Percentiles rank a stretch among this genome's conserved stretches.
These are phyloP conservation scores for Capronia coronata DNA, from an alignment of 2,329 filamentous ascomycete genomes.

Conservation along the genomic window DNA sequence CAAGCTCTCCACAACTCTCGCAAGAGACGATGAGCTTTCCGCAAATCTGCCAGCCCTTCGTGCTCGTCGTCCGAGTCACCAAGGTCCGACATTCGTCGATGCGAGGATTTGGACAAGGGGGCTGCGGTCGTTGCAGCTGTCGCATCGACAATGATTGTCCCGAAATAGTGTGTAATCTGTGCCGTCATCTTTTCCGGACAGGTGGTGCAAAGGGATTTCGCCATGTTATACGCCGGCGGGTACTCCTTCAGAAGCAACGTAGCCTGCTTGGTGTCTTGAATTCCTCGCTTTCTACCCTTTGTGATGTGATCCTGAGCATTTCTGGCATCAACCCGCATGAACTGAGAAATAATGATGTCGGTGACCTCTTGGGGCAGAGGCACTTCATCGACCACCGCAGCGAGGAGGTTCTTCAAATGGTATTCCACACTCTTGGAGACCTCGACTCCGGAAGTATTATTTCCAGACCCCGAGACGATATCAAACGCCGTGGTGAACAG, in stretches of 20 bases:
- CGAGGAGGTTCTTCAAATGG: slow-evolving; percentile 79
- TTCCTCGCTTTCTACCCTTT: slow-evolving; percentile 48
- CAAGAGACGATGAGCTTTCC: slow-evolving; percentile 81
- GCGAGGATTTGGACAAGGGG: slow-evolving; percentile 39
- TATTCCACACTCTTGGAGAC: slow-evolving; percentile 90
- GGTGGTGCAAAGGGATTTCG: slow-evolving; percentile 83
- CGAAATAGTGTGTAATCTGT: slow-evolving; percentile 93
- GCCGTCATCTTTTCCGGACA: slow-evolving; percentile 92
- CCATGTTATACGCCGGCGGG: slow-evolving; percentile 91
- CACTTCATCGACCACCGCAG: slow-evolving; percentile 80
- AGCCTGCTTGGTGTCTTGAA: slow-evolving; percentile 68
- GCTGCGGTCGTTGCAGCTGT: slow-evolving; percentile 38
- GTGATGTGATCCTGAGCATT: slow-evolving; percentile 50
- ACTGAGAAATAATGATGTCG: slow-evolving; percentile 92
- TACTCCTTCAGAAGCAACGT: slow-evolving; percentile 81
- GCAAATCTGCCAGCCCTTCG: slow-evolving; percentile 77
- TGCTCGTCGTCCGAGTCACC: slow-evolving; percentile 65
- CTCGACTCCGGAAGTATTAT: slow-evolving; percentile 68
- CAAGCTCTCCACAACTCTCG: slow-evolving; percentile 91
- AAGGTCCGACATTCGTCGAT: slow-evolving; percentile 46
- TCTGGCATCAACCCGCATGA: slow-evolving; percentile 75
- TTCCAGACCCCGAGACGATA: slow-evolving; percentile 72
- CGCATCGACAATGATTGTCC: slow-evolving; percentile 88
- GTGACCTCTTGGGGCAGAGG: slow-evolving; percentile 74
- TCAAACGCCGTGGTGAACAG: slow-evolving; percentile 90